Conservation (phyloP, 2,329 filamentous ascomycete species). For the Mycosphaerella sp. region DNA sequence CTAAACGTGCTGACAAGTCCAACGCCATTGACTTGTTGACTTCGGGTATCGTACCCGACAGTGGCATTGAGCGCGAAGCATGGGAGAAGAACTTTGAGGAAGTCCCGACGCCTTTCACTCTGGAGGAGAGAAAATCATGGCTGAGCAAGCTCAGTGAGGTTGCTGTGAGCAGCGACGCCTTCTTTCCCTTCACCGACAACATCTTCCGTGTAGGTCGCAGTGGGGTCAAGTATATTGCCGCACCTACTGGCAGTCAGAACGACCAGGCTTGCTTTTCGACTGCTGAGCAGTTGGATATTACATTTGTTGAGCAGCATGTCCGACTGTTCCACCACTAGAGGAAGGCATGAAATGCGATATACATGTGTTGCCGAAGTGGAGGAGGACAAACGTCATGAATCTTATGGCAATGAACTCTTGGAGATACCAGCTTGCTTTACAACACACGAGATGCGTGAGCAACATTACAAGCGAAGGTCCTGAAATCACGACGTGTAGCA, state of each 20-base stretch:
- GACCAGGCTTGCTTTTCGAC: slow-evolving; percentile 77
- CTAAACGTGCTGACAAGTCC: slow-evolving; percentile 94
- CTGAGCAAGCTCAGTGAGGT: slow-evolving; percentile 73
- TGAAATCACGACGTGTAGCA: too few species aligned
- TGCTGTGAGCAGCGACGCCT: slow-evolving; percentile 87
- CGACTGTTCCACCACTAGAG: slow-evolving; percentile 88
- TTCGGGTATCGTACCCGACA: slow-evolving; percentile 78
- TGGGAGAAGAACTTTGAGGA: slow-evolving; percentile 90
- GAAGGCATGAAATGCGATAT: not conserved
- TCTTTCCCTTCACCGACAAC: slow-evolving; percentile 99
- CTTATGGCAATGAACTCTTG: slow-evolving; percentile 5
- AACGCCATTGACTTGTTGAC: slow-evolving; percentile 96
- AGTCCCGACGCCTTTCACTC: slow-evolving; percentile 73
- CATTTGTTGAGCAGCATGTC: slow-evolving; percentile 90
- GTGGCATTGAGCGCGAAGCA: slow-evolving; percentile 72
- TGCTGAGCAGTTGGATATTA: slow-evolving; percentile 84
- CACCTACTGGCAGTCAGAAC: slow-evolving; percentile 84
- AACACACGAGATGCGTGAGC: not conserved
- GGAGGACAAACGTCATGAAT: slow-evolving; percentile 1
- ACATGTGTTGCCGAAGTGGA: not conserved
- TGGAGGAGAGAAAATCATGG: slow-evolving; percentile 81
- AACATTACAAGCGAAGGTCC: too few species aligned
- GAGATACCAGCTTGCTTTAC: slow-evolving; percentile 9
- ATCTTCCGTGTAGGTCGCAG: slow-evolving; percentile 85
- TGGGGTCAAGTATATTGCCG: slow-evolving; percentile 92